These are phyloP conservation scores for Clarireedia sp. DNA, from an alignment of 2,329 filamentous ascomycete species.

Conservation along the genomic window DNA sequence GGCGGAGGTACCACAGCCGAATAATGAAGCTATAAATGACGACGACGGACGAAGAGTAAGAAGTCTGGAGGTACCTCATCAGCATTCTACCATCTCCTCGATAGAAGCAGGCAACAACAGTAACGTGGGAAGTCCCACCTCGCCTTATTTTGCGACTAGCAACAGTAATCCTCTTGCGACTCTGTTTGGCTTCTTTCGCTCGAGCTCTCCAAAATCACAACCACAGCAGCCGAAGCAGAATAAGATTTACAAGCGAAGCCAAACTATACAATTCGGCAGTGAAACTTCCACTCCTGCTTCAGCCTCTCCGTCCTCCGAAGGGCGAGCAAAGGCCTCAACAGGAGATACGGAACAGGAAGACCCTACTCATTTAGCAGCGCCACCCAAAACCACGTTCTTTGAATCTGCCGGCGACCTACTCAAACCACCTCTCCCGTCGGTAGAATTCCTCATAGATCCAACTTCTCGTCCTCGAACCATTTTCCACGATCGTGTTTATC, in stretches of 20 bases:
- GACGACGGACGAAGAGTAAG: conserved; percentile 55
- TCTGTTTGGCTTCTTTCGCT: conserved; percentile 65
- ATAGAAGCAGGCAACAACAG: conserved; percentile 1
- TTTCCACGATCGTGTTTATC: conserved; percentile 94
- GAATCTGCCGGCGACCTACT: conserved; percentile 90
- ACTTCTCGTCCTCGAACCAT: conserved; percentile 77
- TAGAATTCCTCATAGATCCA: conserved; percentile 78
- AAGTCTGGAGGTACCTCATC: conserved; percentile 30
- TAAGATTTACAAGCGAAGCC: conserved; percentile 69
- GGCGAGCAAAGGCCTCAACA: conserved; percentile 28
- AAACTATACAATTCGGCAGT: conserved; percentile 53
- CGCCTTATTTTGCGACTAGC: conserved; percentile 27
- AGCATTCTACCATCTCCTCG: conserved; percentile 12
- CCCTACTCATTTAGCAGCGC: conserved; percentile 50
- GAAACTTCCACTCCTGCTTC: conserved; percentile 15
- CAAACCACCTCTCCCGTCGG: conserved; percentile 76
- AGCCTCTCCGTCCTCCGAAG: conserved; percentile 14
- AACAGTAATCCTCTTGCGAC: conserved; percentile 44
- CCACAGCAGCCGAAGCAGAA: conserved; percentile 50
- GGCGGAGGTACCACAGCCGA: conserved; percentile 61
- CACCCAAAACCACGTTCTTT: conserved; percentile 86
- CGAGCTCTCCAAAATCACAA: conserved; percentile 40
- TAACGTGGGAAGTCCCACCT: conserved; percentile 11
- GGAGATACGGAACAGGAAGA: conserved; percentile 35
- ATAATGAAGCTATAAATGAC: conserved; percentile 55